Evolutionary conservation across 1,284 basidiomycete species (phyloP).

Genomic region (Cutaneotrichosporon dermatis): DNA sequence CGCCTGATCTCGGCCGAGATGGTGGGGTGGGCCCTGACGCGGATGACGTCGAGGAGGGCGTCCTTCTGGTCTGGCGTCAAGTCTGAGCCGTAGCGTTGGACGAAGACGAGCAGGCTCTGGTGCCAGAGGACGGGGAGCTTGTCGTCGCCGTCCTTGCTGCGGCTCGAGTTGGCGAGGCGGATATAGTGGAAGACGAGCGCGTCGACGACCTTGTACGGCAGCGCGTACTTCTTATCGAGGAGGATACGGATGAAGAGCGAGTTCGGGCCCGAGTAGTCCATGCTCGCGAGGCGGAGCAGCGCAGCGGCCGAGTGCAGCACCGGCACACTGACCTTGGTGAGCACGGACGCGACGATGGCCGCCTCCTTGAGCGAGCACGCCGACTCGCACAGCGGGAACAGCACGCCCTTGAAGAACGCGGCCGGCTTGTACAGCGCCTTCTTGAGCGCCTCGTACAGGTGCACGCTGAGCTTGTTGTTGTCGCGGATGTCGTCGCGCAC

Average conservation of each 20-base stretch:
- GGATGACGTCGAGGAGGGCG: constrained; percentile 87
- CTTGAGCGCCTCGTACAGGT: constrained; percentile 89
- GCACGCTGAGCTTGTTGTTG: constrained; percentile 78
- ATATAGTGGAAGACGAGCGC: constrained; percentile 98
- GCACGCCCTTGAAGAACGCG: constrained; percentile 96
- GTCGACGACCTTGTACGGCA: constrained; percentile 98
- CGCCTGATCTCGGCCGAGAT: constrained; percentile 87
- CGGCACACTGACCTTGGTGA: constrained; percentile 88
- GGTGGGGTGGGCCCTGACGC: constrained; percentile 79
- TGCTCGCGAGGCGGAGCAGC: constrained; percentile 83
- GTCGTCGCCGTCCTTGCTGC: constrained; percentile 56
- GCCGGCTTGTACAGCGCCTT: constrained; percentile 93
- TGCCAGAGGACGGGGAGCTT: constrained; percentile 96
- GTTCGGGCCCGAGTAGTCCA: constrained; percentile 97
- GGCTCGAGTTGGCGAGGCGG: constrained; percentile 84
- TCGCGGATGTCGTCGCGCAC: constrained; percentile 80
- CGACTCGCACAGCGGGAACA: constrained; percentile 89
- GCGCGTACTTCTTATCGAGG: constrained; percentile 95
- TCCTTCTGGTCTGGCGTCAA: constrained; percentile 97
- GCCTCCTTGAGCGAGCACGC: constrained; percentile 93
- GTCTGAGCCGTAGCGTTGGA: constrained; percentile 90
- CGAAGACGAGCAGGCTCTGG: constrained; percentile 91
- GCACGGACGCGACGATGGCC: constrained; percentile 88
- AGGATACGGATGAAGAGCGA: constrained; percentile 96
- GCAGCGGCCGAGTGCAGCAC: constrained; percentile 96